Evolutionary conservation across 768 basidiomycete species (phyloP), one percentile per base, ranked within the genome.

Genomic region (Coprinopsis cinerea): DNA sequence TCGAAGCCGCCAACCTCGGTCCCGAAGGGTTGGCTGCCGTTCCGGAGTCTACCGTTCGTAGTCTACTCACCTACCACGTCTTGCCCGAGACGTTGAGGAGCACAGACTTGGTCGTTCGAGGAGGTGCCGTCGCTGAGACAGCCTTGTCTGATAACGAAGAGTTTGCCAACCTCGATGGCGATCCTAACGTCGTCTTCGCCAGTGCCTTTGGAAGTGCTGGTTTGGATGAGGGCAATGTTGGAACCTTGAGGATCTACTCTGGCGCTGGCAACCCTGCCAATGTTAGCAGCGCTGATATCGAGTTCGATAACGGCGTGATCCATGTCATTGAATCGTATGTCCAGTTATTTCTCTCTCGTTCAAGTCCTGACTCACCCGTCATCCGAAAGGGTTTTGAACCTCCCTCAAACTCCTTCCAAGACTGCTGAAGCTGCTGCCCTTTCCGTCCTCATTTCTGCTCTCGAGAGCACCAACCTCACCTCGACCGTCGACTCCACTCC

Each of bases 161-260:
- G 42, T 44, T 41, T 35, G 49, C 42, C 15, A 50, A 43, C 23
- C 42, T 50, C 2, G 27, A 37, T 3, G 49, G 42, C 13, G 9
- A 18, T 6, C 30, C 49, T 23, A 50, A 50, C n/a, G 49, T 50
- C n/a, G 40, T 50, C n/a, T 50, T 34, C 23, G 49, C 49, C 5
- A 44, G 41, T 35, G 41, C 49, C 5, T 50, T 20, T 34, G 49
- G 49, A 2, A 50, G 41, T 25, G 24, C 42, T 4, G 49, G 49
- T n/a, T 32, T 43, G 42, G 42, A 44, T n/a, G 49, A 36, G 14
- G 7, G 9, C 7, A 42, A 11, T 0, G 14, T 20, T 20, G 32
- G 49, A 27, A 14, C 14, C 11, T 25, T 50, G 18, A 43, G 34
- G 49, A 40, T 50, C 23, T 50, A 50, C 18, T 50, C 49, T 25